A percentile compares a stretch with the other conserved stretches of the same genome.
Evolutionary conservation across 768 basidiomycete species (phyloP).

Genomic region (Serendipita sp.): DNA sequence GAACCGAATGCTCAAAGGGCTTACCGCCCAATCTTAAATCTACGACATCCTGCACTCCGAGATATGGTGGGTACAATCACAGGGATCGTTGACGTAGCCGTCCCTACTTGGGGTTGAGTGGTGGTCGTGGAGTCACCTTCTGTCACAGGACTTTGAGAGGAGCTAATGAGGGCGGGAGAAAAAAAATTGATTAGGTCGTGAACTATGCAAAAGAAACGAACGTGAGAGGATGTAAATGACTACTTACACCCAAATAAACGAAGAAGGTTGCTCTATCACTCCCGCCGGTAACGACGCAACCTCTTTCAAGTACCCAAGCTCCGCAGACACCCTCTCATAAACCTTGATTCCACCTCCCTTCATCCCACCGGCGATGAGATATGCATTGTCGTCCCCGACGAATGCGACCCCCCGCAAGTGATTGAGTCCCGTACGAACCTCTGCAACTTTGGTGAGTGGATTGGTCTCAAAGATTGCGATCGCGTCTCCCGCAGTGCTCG

Average conservation of each 20-base stretch:
- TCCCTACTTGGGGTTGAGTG: too few species aligned
- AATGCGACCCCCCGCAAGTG: conserved; percentile 60
- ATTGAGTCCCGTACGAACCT: conserved; percentile 53
- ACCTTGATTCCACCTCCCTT: conserved; percentile 52
- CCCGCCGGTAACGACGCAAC: neutral
- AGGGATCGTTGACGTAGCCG: too few species aligned
- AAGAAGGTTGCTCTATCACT: conserved; percentile 1
- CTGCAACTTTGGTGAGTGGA: conserved; percentile 25
- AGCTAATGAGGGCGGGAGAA: too few species aligned
- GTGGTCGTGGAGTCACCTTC: too few species aligned
- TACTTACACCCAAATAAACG: conserved; percentile 2
- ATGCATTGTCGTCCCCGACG: conserved; percentile 26
- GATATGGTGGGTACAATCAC: too few species aligned
- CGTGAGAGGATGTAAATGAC: too few species aligned
- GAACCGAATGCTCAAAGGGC: too few species aligned
- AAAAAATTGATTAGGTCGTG: too few species aligned
- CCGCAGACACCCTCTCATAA: conserved; percentile 35
- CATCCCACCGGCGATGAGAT: conserved; percentile 48
- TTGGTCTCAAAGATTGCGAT: conserved; percentile 51
- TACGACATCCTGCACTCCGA: too few species aligned
- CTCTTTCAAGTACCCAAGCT: neutral
- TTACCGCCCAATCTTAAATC: too few species aligned
- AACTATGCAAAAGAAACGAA: too few species aligned
- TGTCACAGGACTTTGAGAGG: too few species aligned
- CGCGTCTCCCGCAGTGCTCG: conserved; percentile 49